A percentile compares a stretch with the other conserved stretches of the same genome.
These are phyloP conservation scores for Xylaria palmicola DNA, from an alignment of 495 filamentous ascomycete species.

Conservation along the genomic window DNA sequence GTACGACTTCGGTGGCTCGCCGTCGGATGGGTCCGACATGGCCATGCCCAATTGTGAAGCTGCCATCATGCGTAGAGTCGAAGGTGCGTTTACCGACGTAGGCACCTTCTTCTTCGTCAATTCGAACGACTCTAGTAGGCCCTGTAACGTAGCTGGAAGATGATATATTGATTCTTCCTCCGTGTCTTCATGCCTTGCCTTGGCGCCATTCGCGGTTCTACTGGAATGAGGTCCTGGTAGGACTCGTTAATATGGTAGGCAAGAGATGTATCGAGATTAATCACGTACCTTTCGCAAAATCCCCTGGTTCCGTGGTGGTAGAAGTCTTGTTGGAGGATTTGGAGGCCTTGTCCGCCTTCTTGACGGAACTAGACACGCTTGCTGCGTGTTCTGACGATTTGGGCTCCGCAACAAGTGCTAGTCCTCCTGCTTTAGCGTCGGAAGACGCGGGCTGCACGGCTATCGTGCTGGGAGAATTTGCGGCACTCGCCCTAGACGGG, in stretches of 20 bases:
- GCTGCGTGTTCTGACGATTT: constrained; percentile 19
- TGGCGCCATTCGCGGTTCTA: constrained; percentile 51
- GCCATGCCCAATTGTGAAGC: constrained; percentile 70
- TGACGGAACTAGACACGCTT: constrained; percentile 20
- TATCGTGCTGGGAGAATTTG: constrained; percentile 43
- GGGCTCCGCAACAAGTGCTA: constrained; percentile 23
- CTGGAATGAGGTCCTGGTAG: constrained; percentile 49
- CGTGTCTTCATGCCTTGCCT: constrained; percentile 47
- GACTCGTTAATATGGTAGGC: constrained; percentile 23
- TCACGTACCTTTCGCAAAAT: constrained; percentile 38
- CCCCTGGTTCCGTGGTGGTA: constrained; percentile 28
- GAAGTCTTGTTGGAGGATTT: constrained; percentile 43
- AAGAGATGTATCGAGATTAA: constrained; percentile 18
- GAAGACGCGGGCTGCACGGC: constrained; percentile 42
- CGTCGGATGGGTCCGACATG: constrained; percentile 62
- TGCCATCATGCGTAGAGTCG: constrained; percentile 69
- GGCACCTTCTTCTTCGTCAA: constrained; percentile 65
- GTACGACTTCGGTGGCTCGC: constrained; percentile 79
- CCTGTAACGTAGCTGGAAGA: constrained; percentile 84
- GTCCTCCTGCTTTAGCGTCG: constrained; percentile 32
- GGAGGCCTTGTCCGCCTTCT: constrained; percentile 41
- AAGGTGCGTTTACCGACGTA: constrained; percentile 54
- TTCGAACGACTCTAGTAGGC: constrained; percentile 88
- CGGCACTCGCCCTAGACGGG: constrained; percentile 40
- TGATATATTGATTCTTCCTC: constrained; percentile 89